phyloP scores from a whole-genome alignment of 495 filamentous ascomycete genomes.

The Aspergillus sparsus region DNA sequence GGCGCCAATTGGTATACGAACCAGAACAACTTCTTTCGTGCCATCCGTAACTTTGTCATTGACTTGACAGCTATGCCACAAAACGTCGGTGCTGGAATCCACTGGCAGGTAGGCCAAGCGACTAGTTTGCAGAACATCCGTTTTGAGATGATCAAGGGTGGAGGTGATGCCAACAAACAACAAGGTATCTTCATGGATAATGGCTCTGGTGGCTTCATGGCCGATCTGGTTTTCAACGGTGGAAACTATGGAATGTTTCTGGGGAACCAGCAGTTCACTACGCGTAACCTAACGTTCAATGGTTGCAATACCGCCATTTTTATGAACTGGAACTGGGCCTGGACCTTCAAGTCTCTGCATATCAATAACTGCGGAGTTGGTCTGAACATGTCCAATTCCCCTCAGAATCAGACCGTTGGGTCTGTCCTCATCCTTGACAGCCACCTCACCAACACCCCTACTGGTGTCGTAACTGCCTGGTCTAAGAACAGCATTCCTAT shows the following conservation, averaged over 20 bases:
- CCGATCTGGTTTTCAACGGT: constrained; percentile 83
- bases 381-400: constrained; percentile 75
- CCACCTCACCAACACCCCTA: constrained; percentile 68
- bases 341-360: constrained; percentile 77
- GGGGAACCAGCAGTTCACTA: constrained; percentile 95
- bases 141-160: constrained; percentile 82
- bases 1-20: constrained; percentile 80
- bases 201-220: constrained; percentile 85
- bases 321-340: constrained; percentile 96
- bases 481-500: constrained; percentile 54
- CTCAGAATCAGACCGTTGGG: constrained; percentile 66
- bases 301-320: constrained; percentile 83
- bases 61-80: constrained; percentile 74
- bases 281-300: constrained; percentile 87
- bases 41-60: constrained; percentile 91
- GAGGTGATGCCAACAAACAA: constrained; percentile 68
- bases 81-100: constrained; percentile 72
- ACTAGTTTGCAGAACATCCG: constrained; percentile 88
- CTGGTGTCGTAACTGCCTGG: constrained; percentile 75
- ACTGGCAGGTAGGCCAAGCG: constrained; percentile 97
- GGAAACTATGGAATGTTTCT: constrained; percentile 82
- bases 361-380: constrained; percentile 82
- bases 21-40: constrained; percentile 98
- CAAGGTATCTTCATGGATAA: constrained; percentile 98
- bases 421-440: constrained; percentile 83